Evolutionary conservation across 1,284 basidiomycete species (phyloP), one percentile per base, ranked within the genome.

Genomic region (Fomitopsis pinicola): DNA sequence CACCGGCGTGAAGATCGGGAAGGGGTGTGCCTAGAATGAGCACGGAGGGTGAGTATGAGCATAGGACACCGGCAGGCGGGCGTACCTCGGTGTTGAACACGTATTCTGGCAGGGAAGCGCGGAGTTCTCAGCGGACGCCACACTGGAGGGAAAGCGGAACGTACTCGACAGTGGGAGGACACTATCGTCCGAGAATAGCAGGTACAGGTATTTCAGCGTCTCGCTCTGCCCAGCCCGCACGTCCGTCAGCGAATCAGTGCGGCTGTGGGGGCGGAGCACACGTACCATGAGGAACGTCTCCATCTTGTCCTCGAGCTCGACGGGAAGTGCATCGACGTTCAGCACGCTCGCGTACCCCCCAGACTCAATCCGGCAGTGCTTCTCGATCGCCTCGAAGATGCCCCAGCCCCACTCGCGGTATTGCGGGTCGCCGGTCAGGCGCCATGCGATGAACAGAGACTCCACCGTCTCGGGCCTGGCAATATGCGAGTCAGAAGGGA

Each of bases 61-160:
- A 52, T 44, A 62, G 22, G 59, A 8, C 28, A 33, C 33, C 33
- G 36, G 26, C 56, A 36, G 36, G 19, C 15, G 33, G 55, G 71
- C 78, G 63, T 65, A 89, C 90, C 80, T 97, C 95, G 3, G 96
- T 98, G 71, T 97, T 98, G 76, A 97, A 91, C n/a, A 98, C 94
- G 73, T 92, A 91, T 72, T 89, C 92, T 93, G 62, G 15, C 22
- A 42, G 30, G 52, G 55, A 52, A 12, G 28, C 38, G 19, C 40
- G 3, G 52, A 46, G 40, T 53, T 15, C 28, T 14, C 33, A 46
- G 17, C 12, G 35, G 48, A 55, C 36, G 42, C 59, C n/a, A 57
- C 22, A 42, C 40, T 28, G 19, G 35, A 4, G 17, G 14, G 15
- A 35, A 45, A 30, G 57, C 44, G 8, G 6, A 1, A 81, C 89